A percentile compares a stretch with the other conserved stretches of the same genome.
Conservation (phyloP, 768 basidiomycete genomes). For the Crucibulum laeve region DNA sequence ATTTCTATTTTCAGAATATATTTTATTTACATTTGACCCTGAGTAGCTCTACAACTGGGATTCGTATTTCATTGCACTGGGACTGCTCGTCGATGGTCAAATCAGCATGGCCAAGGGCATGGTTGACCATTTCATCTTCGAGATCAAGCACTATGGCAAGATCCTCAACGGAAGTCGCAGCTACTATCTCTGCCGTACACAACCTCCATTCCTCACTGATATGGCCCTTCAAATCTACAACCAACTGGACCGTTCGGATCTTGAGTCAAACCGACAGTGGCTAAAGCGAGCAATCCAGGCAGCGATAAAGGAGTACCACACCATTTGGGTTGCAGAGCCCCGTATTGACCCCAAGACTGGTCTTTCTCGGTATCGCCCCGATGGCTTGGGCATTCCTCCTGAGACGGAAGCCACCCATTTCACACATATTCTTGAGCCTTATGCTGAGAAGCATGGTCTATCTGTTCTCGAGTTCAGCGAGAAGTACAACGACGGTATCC, state of each 20-base stretch:
- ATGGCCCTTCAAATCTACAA: slow-evolving; percentile 98
- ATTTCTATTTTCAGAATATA: not conserved
- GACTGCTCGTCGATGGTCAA: slow-evolving; percentile 91
- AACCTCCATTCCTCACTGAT: slow-evolving; percentile 98
- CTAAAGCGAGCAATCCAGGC: slow-evolving; percentile 94
- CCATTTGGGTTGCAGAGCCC: slow-evolving; percentile 93
- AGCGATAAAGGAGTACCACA: slow-evolving; percentile 98
- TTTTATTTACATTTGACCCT: slow-evolving; percentile 1
- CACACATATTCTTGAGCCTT: slow-evolving; percentile 95
- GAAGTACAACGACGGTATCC: slow-evolving; percentile 81
- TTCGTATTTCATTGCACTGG: slow-evolving; percentile 91
- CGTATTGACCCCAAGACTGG: slow-evolving; percentile 94
- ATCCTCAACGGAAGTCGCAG: slow-evolving; percentile 95
- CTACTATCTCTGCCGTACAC: slow-evolving; percentile 92
- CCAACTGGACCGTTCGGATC: slow-evolving; percentile 83
- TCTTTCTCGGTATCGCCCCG: slow-evolving; percentile 90
- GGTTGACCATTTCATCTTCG: slow-evolving; percentile 99
- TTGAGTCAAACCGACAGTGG: slow-evolving; percentile 81
- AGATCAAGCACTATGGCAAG: slow-evolving; percentile 97
- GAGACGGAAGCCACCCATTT: slow-evolving; percentile 99
- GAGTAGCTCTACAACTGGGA: slow-evolving; percentile 90
- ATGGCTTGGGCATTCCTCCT: slow-evolving; percentile 92
- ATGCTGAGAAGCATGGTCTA: slow-evolving; percentile 85
- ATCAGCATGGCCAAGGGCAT: slow-evolving; percentile 94
- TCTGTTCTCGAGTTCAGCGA: slow-evolving; percentile 96